Percentiles rank a stretch among this genome's conserved stretches.
Conservation (phyloP, 371 early-diverging fungal genomes). For the Rhizopus sp. region DNA sequence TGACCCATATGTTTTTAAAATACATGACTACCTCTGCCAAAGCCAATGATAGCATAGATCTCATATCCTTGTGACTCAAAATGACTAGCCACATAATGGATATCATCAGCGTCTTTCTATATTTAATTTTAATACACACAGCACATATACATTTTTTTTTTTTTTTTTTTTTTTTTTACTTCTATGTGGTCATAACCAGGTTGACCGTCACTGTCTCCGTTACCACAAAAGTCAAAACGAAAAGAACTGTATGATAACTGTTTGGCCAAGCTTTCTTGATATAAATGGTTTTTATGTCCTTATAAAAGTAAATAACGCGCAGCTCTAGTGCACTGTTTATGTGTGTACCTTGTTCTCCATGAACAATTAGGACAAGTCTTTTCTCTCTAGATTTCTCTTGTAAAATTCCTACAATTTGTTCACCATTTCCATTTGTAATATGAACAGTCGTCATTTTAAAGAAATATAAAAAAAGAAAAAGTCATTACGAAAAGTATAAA, state of each 20-base stretch:
- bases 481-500: not conserved
- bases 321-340: not conserved
- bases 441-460: constrained; percentile 19
- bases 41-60: constrained; percentile 52
- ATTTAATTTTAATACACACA: not conserved
- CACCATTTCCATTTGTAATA: constrained; percentile 14
- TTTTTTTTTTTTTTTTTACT: constrained; percentile 11
- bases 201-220: constrained; percentile 52
- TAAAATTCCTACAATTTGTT: constrained; percentile 21
- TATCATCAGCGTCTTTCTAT: constrained; percentile 46
- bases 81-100: constrained; percentile 43
- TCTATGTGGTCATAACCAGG: constrained; percentile 43
- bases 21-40: constrained; percentile 35
- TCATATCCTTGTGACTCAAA: constrained; percentile 53
- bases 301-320: not conserved
- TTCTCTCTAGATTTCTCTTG: constrained; percentile 12
- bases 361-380: constrained; percentile 22
- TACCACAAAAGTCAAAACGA: constrained; percentile 56
- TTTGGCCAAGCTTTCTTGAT: constrained; percentile 48
- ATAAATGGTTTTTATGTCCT: constrained; percentile 57
- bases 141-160: not conserved
- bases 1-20: not conserved
- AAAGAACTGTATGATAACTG: constrained; percentile 46
- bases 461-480: constrained; percentile 6
- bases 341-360: constrained; percentile 29